Evolutionary conservation across 768 basidiomycete genomes (phyloP).

Genomic region (Hydnomerulius pinastri): DNA sequence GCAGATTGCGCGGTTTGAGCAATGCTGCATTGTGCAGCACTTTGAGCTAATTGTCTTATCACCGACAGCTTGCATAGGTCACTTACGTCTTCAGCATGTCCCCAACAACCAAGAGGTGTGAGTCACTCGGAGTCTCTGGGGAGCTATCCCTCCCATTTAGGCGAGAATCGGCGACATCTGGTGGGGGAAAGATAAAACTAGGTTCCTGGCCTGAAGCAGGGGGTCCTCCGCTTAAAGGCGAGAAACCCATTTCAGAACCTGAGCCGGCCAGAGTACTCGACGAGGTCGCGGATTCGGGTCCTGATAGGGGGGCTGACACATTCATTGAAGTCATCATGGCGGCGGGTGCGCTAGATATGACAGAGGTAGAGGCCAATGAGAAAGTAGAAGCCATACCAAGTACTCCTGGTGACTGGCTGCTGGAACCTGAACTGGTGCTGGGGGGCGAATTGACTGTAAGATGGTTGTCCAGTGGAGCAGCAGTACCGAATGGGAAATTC

Average conservation of each 20-base stretch:
- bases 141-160: slow-evolving; percentile 14
- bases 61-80: neutral
- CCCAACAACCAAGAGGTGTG: slow-evolving; percentile 52
- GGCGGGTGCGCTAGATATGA: slow-evolving; percentile 1
- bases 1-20: slow-evolving; percentile 61
- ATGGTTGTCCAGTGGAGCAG: slow-evolving; percentile 39
- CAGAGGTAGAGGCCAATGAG: slow-evolving; percentile 10
- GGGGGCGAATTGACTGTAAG: slow-evolving; percentile 24
- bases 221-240: slow-evolving; percentile 15
- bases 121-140: slow-evolving; percentile 39
- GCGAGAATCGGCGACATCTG: slow-evolving; percentile 24
- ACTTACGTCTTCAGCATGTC: slow-evolving; percentile 58
- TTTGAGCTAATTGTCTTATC: slow-evolving; percentile 19
- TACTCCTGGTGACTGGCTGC: slow-evolving; percentile 38
- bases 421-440: slow-evolving; percentile 26
- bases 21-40: slow-evolving; percentile 45
- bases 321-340: slow-evolving; percentile 9
- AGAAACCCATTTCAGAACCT: slow-evolving; percentile 27
- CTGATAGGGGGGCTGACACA: slow-evolving; percentile 12
- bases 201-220: slow-evolving; percentile 17
- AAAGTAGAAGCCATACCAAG: slow-evolving; percentile 40
- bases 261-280: slow-evolving; percentile 21
- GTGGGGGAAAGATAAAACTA: slow-evolving; percentile 25
- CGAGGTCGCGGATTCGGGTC: slow-evolving; percentile 17
- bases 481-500: slow-evolving; percentile 36